Evolutionary conservation across 1,284 basidiomycete species (phyloP), one percentile per base, ranked within the genome.

Genomic region (Porogramme epimiltina): DNA sequence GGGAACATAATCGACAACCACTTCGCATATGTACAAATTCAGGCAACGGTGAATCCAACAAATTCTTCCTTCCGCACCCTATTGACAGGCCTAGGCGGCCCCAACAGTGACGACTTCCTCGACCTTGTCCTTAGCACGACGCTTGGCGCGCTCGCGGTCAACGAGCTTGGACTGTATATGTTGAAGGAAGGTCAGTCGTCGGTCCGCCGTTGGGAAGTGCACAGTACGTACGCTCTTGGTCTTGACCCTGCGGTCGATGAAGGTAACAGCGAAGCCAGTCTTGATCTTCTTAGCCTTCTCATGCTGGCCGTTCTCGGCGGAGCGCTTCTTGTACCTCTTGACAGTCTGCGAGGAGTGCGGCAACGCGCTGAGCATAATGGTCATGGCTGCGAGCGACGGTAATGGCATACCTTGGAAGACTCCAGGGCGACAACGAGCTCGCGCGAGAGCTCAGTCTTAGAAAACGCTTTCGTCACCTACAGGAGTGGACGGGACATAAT

Each of bases 341-440:
- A 73, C 73, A 51, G 75, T 75, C 63, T 73, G 53, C 26, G 60
- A 54, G 34, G n/a, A 37, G 9, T 8, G 13, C 9, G 34, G 8
- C 25, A n/a, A n/a, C n/a, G n/a, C n/a, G n/a, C n/a, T n/a, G n/a
- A 45, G 25, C 9, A 49, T 3, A 19, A 40, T 31, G 23, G 46
- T 53, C 36, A 50, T 19, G 20, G 33, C 31, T 36, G 19, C n/a
- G 20, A 20, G 23, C 2, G 22, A 26, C 18, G n/a, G n/a, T n/a
- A 39, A 19, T 22, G 25, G 38, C 60, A 10, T 34, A 68, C 69
- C 67, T 73, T 71, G 66, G 70, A 74, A 36, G 82, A 74, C 42
- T 81, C 82, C 51, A 82, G 82, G 51, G 71, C 82, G 46, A 80
- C 82, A 62, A 88, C 78, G 61, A 87, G 74, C 68, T 88, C 84